A percentile compares a stretch with the other conserved stretches of the same genome.
These are phyloP conservation scores for Porodaedalea pini DNA, from an alignment of 1,284 basidiomycete genomes.

Conservation along the genomic window DNA sequence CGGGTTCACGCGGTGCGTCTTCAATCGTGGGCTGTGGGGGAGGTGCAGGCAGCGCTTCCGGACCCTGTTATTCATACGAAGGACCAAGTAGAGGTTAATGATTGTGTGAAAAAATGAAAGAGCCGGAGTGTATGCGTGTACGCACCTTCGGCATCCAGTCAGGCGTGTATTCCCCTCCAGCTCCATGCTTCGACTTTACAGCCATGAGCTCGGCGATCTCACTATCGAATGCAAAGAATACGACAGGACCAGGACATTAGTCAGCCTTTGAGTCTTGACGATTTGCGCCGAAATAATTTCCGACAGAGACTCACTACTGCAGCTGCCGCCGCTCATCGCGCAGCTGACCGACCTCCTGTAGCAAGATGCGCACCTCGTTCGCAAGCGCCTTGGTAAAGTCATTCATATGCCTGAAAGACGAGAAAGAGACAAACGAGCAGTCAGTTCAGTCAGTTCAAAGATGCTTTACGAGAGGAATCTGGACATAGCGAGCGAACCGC, in stretches of 20 bases:
- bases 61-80: conserved; percentile 18
- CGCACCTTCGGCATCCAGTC: conserved; percentile 59
- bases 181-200: conserved; percentile 69
- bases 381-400: conserved; percentile 67
- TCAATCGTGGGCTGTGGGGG: conserved; percentile 33
- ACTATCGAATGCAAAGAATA: conserved; percentile 32
- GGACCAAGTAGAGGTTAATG: conserved; percentile 24
- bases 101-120: conserved; percentile 15
- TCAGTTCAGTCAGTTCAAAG: neutral
- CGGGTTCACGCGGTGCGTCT: conserved; percentile 42
- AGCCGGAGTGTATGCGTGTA: conserved; percentile 13
- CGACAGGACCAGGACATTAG: neutral
- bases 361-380: conserved; percentile 53
- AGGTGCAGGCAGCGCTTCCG: conserved; percentile 35
- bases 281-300: neutral
- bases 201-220: conserved; percentile 75
- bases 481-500: neutral
- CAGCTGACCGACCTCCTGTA: conserved; percentile 71
- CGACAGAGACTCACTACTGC: conserved; percentile 53
- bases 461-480: too few relatives aligned
- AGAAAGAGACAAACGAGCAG: neutral
- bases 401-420: conserved; percentile 51
- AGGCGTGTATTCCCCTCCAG: conserved; percentile 63
- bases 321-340: conserved; percentile 67
- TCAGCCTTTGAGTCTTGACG: conserved; percentile 4